Evolutionary conservation across 495 filamentous ascomycete species (phyloP).

Genomic region (Chaetomidium leptoderma): DNA sequence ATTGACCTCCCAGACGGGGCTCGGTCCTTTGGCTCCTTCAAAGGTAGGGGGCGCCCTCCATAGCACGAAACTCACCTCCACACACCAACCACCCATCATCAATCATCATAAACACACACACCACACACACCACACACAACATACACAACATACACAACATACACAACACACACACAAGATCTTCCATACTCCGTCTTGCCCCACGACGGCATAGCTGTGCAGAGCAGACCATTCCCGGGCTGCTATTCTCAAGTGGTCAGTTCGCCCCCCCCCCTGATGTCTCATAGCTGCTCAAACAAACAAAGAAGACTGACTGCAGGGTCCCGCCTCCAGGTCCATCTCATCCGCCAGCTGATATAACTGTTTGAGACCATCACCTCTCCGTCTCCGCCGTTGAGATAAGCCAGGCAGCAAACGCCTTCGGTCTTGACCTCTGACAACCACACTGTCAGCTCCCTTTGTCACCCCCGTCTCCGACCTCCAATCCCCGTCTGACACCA

Average conservation of each 20-base stretch:
- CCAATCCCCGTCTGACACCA: constrained; percentile 14
- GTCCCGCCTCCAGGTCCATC: constrained; percentile 10
- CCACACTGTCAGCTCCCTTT: constrained; percentile 18
- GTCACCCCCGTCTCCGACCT: constrained; percentile 15
- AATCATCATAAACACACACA: no score
- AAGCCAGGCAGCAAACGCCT: constrained; percentile 17
- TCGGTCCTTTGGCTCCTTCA: constrained; percentile 13
- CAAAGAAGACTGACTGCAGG: constrained; percentile 30
- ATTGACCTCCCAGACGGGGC: constrained; percentile 9
- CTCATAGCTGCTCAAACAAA: constrained; percentile 22
- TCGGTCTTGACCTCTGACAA: constrained; percentile 17
- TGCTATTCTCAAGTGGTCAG: constrained; percentile 13
- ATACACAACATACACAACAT: no score
- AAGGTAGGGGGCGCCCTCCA: constrained; percentile 32
- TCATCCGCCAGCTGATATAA: constrained; percentile 19
- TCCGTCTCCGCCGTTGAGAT: constrained; percentile 22
- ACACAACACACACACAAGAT: not conserved
- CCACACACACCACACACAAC: not conserved
- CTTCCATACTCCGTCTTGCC: not conserved
- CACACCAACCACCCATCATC: not conserved
- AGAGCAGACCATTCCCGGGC: not conserved
- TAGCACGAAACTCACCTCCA: constrained; percentile 11
- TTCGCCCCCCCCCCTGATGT: constrained; percentile 15
- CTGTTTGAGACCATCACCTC: constrained; percentile 22
- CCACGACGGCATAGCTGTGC: constrained; percentile 3